Conservation (phyloP, 306 rosid genomes). For the Purshia tridentata region DNA sequence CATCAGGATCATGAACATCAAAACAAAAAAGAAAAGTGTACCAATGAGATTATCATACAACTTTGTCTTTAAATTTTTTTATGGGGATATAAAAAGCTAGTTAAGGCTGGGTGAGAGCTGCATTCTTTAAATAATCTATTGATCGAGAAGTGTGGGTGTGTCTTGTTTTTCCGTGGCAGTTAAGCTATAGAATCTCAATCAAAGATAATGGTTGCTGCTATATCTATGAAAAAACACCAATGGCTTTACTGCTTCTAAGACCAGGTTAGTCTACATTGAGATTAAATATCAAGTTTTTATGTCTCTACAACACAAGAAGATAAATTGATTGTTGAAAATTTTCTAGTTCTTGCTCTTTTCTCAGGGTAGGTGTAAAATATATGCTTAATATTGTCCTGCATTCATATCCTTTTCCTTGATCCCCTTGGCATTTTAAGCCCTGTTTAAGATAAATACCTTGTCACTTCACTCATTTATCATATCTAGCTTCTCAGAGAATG, state of each 20-base stretch:
- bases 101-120: slow-evolving; percentile 17
- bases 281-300: neutral
- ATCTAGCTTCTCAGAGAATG: slow-evolving; percentile 2
- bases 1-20: slow-evolving; percentile 59
- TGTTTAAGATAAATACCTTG: neutral
- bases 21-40: slow-evolving; percentile 42
- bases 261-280: slow-evolving; percentile 38
- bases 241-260: slow-evolving; percentile 20
- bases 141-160: slow-evolving; percentile 32
- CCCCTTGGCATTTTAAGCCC: slow-evolving; percentile 16
- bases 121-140: slow-evolving; percentile 43
- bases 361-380: slow-evolving; percentile 10
- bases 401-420: slow-evolving; percentile 7
- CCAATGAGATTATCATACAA: slow-evolving; percentile 51
- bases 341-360: neutral
- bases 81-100: slow-evolving; percentile 37
- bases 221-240: slow-evolving; percentile 26
- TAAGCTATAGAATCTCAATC: slow-evolving; percentile 28
- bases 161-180: slow-evolving; percentile 35
- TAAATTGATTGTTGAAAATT: neutral
- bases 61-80: slow-evolving; percentile 72
- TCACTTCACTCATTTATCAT: neutral
- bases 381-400: too few species aligned
- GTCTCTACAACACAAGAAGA: too few species aligned
- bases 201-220: slow-evolving; percentile 39